Evolutionary conservation across 768 basidiomycete species (phyloP).

Genomic region (Lentinula edodes): DNA sequence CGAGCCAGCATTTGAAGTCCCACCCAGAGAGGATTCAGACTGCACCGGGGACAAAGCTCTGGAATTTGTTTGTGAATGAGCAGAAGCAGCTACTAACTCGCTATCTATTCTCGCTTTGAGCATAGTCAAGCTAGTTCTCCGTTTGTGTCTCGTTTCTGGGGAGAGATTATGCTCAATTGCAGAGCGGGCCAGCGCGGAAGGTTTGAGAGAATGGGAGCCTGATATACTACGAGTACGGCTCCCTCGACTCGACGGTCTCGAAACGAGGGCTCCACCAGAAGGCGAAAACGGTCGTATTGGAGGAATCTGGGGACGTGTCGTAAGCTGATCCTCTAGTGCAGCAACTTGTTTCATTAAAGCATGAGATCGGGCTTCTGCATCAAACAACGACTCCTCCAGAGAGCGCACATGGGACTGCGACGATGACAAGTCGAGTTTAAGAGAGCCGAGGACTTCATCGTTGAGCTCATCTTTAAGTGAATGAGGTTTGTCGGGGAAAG

Average conservation of each 20-base stretch:
- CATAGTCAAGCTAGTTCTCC: slow-evolving; percentile 81
- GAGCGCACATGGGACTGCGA: slow-evolving; percentile 76
- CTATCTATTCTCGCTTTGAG: slow-evolving; percentile 87
- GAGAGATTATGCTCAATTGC: slow-evolving; percentile 67
- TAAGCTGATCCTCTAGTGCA: slow-evolving; percentile 61
- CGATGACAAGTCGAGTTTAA: slow-evolving; percentile 71
- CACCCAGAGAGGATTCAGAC: slow-evolving; percentile 25
- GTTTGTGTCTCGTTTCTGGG: slow-evolving; percentile 75
- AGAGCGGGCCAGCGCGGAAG: slow-evolving; percentile 37
- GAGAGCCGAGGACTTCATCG: slow-evolving; percentile 65
- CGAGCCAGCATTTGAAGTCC: slow-evolving; percentile 19
- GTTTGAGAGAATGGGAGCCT: slow-evolving; percentile 4
- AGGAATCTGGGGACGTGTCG: slow-evolving; percentile 34
- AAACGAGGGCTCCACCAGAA: not conserved
- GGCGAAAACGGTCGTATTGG: not conserved
- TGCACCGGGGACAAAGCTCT: slow-evolving; percentile 53
- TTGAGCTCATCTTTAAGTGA: slow-evolving; percentile 74
- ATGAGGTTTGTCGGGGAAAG: slow-evolving; percentile 30
- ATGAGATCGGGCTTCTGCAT: slow-evolving; percentile 66
- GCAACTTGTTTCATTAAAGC: slow-evolving; percentile 62
- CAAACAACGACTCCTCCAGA: slow-evolving; percentile 67
- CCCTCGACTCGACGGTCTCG: slow-evolving; percentile 6
- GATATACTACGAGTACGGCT: not conserved
- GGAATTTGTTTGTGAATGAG: slow-evolving; percentile 38
- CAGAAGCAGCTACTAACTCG: slow-evolving; percentile 38